Base-by-base conservation (phyloP, 176 grass and related monocot species). In the Musa itinerans region DNA sequence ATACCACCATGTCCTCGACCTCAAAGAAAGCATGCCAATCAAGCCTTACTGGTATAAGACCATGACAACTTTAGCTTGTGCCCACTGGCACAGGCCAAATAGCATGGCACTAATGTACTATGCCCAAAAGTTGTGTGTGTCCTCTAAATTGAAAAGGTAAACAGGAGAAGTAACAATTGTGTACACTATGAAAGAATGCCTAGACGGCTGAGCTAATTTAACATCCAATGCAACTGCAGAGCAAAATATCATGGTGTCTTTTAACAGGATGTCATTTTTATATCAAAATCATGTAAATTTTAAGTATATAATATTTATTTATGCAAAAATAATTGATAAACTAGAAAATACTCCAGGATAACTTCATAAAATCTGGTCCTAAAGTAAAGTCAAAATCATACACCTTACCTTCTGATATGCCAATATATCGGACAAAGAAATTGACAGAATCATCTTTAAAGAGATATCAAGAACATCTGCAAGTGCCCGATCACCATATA, bases 401-500 rank as follows among this genome's bases (percentile, higher is more conserved):
- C 10, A 74, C 6, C 53, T 27, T 83, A 89, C 96, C 91, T 99
- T 99, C 85, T 78, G 92, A 78, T 87, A 95, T 63, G 91, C 85
- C 88, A 99, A 78, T 77, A 95, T 84, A 84, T 99, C 96, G 76
- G 86, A 81, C 65, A 95, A 75, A 24, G 96, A 89, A 88, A 99
- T 78, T 29, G 96, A 89, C 58, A 99, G 89, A 54, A 85, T 89
- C 89, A 99, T 95, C 85, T 99, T 99, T 78, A 99, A 76, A 79
- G 96, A 99, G 80, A 99, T 78, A 82, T 99, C 91, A 65, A 99
- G 83, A 62, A 79, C 96, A 92, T 99, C 91, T 22, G 89, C 91
- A 76, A 99, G 89, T 72, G 96, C 96, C 77, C 85, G 91, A 58
- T 99, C 96, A 78, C 91, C 91, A 81, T 99, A 99, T 56, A 99